Base-by-base conservation (phyloP, 2,329 filamentous ascomycete genomes). In the Massarina eburnea region DNA sequence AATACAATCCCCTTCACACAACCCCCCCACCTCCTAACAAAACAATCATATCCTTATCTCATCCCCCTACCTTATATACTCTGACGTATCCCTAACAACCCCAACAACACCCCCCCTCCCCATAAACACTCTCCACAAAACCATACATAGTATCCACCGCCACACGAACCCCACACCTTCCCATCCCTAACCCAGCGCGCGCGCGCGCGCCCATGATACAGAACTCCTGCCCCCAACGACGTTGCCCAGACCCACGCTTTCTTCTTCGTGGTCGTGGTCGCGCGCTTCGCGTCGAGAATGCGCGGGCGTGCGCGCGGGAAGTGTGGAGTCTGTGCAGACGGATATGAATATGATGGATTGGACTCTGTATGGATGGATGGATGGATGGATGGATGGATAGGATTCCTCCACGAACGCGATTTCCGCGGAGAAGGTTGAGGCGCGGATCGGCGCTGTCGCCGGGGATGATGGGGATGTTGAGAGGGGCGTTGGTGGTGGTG, bases 201-300 rank as follows among this genome's bases (percentile, higher is more conserved):
- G 84, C 84, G n/a, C 73, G 71, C 1, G 72, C 67, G 24, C n/a
- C n/a, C n/a, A n/a, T 82, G 73, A 83, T 84, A 88, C 1, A 77
- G 66, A 0, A 83, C 79, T 1, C 75, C 68, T 0, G 75, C 71
- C 0, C 77, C 73, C 41, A 75, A 67, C 1, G 67, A 58, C 0
- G 64, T 76, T 3, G 79, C 75, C 43, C 44, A 43, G 12, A 20
- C n/a, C 44, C 46, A 86, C 1, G 34, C 71, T 3, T 61, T 61
- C 67, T 87, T 87, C 59, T 87, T 87, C 14, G 81, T 84, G 2
- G 85, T 88, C 2, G 82, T 85, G 2, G 85, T 88, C 2, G 82
- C 85, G 5, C 74, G 68, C 46, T 70, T 73, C 0, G 80, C 78
- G 46, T 85, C 76, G 18, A 88, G 61, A 2, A 86, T 62, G 0